Evolutionary conservation across 768 basidiomycete species (phyloP), one percentile per base, ranked within the genome.

Genomic region (Pulveroboletus frians): DNA sequence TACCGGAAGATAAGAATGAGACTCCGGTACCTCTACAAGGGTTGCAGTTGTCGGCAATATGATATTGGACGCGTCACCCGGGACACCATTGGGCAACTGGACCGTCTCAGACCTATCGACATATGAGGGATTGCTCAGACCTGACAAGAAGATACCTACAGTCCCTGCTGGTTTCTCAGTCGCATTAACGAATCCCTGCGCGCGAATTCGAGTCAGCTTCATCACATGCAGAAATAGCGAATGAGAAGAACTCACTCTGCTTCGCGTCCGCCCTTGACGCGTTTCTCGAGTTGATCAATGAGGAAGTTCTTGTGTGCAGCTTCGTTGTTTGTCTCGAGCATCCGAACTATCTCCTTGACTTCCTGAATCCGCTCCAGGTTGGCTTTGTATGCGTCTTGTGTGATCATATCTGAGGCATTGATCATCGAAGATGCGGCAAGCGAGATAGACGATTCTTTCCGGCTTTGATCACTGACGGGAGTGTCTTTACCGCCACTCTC

Each of bases 261-360:
- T 46, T 73, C 63, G 17, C 71, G 67, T 2, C 79, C 80, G 17
- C 73, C 73, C 34, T 66, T 61, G 7, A 74, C 62, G 55, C 66
- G 66, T 52, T 61, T 57, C 51, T 67, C 47, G 21, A 76, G 59
- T 41, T 75, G 65, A 46, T 60, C 56, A 42, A 67, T 48, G 30
- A 66, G 47, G 51, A 58, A 72, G 20, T 70, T 68, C 46, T 64
- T 58, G 45, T 69, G 66, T 3, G 72, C 78, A 1, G 60, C 55
- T 38, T 77, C 73, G 46, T 79, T 78, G 52, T 69, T 62, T 27
- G 50, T 49, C 57, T 74, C 71, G 32, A 69, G 65, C 18, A 9
- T 56, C 9, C 18, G 52, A 8, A 54, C 55, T 30, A 60, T 43
- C 23, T 69, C 68, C 53, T 68, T 73, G 29, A 60, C 58, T 34